These are phyloP conservation scores for Pterocarpus macrocarpus DNA, from an alignment of 306 rosid genomes.

Conservation along the genomic window DNA sequence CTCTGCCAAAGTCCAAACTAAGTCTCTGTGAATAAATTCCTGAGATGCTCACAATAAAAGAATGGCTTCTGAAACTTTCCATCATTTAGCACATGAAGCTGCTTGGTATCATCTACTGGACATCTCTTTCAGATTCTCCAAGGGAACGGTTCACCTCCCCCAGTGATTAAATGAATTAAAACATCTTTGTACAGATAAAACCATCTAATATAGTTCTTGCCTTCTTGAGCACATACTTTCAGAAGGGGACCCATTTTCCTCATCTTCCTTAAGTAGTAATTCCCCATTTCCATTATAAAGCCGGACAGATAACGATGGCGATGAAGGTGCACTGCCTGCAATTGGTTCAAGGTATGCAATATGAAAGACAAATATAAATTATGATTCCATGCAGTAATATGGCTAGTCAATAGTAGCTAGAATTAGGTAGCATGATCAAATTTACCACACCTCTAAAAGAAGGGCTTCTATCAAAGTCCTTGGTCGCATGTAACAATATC, in stretches of 20 bases:
- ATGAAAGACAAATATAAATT: conserved; percentile 27
- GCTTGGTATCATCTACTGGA: conserved; percentile 27
- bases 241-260: conserved; percentile 56
- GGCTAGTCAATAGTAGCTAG: not conserved
- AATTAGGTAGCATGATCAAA: conserved; percentile 25
- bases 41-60: conserved; percentile 24
- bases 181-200: conserved; percentile 30
- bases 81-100: conserved; percentile 36
- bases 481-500: conserved; percentile 72
- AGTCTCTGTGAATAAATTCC: conserved; percentile 16
- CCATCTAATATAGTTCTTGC: conserved; percentile 65
- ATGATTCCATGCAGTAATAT: conserved; percentile 21
- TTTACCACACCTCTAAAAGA: conserved; percentile 72
- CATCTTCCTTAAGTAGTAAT: conserved; percentile 58
- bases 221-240: conserved; percentile 60
- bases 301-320: conserved; percentile 68
- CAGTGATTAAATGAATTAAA: conserved; percentile 19
- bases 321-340: conserved; percentile 65
- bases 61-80: conserved; percentile 42
- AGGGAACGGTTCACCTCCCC: conserved; percentile 19
- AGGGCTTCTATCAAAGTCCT: conserved; percentile 76
- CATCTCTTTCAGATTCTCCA: conserved; percentile 39
- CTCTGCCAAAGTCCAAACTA: conserved; percentile 36
- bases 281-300: conserved; percentile 76
- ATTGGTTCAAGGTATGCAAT: conserved; percentile 31